These are phyloP conservation scores for Backusella westeae DNA, from an alignment of 192 early-diverging fungal species.

Conservation along the genomic window DNA sequence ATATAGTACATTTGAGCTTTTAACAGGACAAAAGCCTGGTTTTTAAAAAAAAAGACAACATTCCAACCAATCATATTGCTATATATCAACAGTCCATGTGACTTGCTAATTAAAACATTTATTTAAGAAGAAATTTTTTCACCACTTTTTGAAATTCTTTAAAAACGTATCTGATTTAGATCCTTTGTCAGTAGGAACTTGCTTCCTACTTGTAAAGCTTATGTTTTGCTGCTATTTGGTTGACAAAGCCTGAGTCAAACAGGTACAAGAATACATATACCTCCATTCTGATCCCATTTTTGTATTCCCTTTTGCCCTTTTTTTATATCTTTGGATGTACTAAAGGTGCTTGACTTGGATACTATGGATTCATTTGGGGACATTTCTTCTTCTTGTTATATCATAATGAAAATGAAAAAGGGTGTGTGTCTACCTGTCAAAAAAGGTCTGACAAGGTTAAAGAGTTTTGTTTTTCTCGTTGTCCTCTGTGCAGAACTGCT, in stretches of 20 bases:
- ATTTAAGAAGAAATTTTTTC: not conserved
- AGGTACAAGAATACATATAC: constrained; percentile 14
- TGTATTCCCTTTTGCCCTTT: not conserved
- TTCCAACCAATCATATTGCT: not conserved
- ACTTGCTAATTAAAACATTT: not conserved
- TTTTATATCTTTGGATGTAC: not conserved
- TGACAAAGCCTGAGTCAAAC: constrained; percentile 13
- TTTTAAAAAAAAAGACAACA: not conserved
- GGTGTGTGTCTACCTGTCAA: not conserved
- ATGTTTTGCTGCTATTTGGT: constrained; percentile 6
- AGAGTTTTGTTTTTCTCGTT: no score
- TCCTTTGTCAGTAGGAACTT: constrained; percentile 13
- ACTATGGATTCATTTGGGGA: not conserved
- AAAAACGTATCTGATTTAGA: constrained; percentile 10
- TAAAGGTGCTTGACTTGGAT: not conserved
- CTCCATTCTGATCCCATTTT: constrained; percentile 5
- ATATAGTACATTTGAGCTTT: not conserved
- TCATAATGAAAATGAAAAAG: not conserved
- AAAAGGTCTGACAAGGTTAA: no score
- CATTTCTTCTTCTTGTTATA: not conserved
- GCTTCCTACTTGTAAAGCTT: not conserved
- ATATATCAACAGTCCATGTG: not conserved
- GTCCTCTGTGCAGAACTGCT: no score
- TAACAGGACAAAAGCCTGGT: not conserved
- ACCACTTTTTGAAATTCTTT: not conserved